These are phyloP conservation scores for Epichloe elymi DNA, from an alignment of 2,329 filamentous ascomycete species.

Conservation along the genomic window DNA sequence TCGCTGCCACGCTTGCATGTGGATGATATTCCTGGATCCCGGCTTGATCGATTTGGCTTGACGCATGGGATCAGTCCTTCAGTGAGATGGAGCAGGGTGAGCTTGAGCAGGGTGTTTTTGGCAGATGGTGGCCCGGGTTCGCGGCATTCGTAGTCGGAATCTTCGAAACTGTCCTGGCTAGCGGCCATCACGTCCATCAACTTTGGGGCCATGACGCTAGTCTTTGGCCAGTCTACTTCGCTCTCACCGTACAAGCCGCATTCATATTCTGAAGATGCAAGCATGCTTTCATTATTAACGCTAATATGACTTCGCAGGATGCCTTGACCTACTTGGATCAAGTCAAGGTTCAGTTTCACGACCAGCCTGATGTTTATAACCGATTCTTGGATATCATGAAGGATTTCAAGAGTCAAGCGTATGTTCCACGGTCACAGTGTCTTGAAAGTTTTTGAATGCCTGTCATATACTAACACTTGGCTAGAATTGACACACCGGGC, in stretches of 20 bases:
- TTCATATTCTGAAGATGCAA: too few species aligned
- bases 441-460: conserved; percentile 36
- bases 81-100: not conserved
- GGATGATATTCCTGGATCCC: not conserved
- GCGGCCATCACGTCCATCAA: too few species aligned
- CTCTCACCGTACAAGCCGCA: too few species aligned
- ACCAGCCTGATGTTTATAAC: conserved; percentile 96
- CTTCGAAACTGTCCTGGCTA: too few species aligned
- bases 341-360: conserved; percentile 94
- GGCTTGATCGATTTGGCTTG: not conserved
- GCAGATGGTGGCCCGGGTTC: too few species aligned
- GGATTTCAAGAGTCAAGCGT: conserved; percentile 97
- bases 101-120: too few species aligned
- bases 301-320: conserved; percentile 26
- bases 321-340: conserved; percentile 95
- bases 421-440: conserved; percentile 24
- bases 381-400: conserved; percentile 98
- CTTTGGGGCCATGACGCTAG: too few species aligned
- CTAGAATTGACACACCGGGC: conserved; percentile 84
- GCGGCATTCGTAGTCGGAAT: too few species aligned
- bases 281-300: not conserved
- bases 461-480: conserved; percentile 51
- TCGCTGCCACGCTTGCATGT: not conserved
- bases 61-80: not conserved
- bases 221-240: too few species aligned